phyloP scores from a whole-genome alignment of 169 alveolate species.

The Cryptosporidium ryanae region DNA sequence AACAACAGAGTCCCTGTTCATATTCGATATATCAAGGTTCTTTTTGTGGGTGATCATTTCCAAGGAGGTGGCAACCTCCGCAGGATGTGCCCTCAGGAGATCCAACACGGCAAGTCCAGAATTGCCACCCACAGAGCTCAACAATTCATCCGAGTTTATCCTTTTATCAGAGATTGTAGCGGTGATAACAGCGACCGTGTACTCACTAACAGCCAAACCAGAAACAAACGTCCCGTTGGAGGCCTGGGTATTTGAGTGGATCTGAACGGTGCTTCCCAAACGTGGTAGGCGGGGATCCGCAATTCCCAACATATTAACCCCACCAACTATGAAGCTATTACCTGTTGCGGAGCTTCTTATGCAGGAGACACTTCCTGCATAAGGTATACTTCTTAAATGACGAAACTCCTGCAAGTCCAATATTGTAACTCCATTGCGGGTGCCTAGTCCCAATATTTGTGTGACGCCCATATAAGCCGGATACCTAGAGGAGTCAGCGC shows the following conservation, averaged over 20 bases:
- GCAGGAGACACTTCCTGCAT: conserved; percentile 50
- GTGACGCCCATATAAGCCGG: conserved; percentile 18
- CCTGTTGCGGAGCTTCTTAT: conserved; percentile 28
- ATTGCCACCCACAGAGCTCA: conserved; percentile 52
- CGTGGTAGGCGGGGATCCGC: conserved; percentile 64
- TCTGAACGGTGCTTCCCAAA: conserved; percentile 53
- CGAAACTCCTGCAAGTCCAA: conserved; percentile 56
- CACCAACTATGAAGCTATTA: conserved; percentile 58
- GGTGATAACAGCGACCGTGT: conserved; percentile 61
- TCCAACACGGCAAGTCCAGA: conserved; percentile 63
- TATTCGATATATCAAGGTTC: conserved; percentile 46
- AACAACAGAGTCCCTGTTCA: conserved; percentile 48
- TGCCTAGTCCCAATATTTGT: conserved; percentile 63
- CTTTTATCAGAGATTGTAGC: conserved; percentile 20
- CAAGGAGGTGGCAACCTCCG: conserved; percentile 59
- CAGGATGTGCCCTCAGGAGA: conserved; percentile 51
- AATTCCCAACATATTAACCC: conserved; percentile 49
- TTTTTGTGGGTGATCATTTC: conserved; percentile 62
- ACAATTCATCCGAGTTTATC: conserved; percentile 26
- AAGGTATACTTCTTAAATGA: conserved; percentile 42
- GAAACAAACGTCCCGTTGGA: conserved; percentile 23
- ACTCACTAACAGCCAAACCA: conserved; percentile 57
- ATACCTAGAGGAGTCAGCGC: conserved; percentile 55
- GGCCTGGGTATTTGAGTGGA: conserved; percentile 9
- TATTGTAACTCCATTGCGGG: conserved; percentile 63